Percentiles rank a stretch among this genome's conserved stretches.
phyloP scores from a whole-genome alignment of 2,329 filamentous ascomycete genomes.

The Alternaria rosae region DNA sequence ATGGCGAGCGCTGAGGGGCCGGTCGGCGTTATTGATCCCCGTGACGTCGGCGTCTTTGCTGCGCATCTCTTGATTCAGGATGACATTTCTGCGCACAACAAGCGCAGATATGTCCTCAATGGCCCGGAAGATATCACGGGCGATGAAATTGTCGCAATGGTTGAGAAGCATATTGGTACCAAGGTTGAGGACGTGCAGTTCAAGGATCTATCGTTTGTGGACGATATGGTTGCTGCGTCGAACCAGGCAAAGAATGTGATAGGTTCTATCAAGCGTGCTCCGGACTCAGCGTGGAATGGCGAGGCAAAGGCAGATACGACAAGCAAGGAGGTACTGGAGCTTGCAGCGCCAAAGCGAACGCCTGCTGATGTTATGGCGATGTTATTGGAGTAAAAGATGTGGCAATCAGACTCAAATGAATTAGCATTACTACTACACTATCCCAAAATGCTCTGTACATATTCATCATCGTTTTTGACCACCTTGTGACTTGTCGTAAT shows the following conservation, averaged over 20 bases:
- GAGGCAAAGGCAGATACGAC: conserved; percentile 17
- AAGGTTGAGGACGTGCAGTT: conserved; percentile 21
- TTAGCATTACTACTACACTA: not conserved
- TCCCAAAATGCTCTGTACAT: not conserved
- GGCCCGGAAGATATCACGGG: conserved; percentile 25
- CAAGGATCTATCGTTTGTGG: conserved; percentile 18
- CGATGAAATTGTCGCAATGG: conserved; percentile 17
- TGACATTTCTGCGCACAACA: conserved; percentile 19
- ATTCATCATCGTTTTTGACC: not conserved
- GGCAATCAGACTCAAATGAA: not conserved
- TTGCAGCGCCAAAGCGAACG: conserved; percentile 17
- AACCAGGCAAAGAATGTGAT: conserved; percentile 20
- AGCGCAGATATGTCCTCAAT: conserved; percentile 21
- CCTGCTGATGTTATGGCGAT: not conserved
- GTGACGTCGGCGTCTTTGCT: conserved; percentile 24
- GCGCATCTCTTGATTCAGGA: conserved; percentile 18
- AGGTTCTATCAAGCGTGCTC: conserved; percentile 14
- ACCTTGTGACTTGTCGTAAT: not conserved
- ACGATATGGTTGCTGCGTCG: conserved; percentile 12
- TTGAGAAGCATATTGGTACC: conserved; percentile 18
- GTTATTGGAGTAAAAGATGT: not conserved
- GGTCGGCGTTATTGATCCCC: conserved; percentile 21
- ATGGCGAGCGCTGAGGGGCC: not conserved
- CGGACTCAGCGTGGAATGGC: conserved; percentile 15
- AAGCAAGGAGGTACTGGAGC: conserved; percentile 23